phyloP scores from a whole-genome alignment of 441 rosid species.

The Aleurites moluccanus region DNA sequence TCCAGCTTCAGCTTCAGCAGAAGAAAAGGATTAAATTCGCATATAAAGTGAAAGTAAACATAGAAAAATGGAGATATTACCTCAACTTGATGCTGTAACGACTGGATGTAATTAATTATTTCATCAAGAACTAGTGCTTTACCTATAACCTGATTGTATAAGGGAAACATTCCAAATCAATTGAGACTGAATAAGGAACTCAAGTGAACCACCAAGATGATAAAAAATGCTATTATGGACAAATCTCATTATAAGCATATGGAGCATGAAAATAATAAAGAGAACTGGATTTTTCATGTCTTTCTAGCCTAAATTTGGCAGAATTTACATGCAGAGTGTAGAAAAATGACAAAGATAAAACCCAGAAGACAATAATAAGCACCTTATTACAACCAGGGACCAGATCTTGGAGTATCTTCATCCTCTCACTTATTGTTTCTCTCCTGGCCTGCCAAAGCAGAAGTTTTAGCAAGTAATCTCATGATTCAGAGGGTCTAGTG shows the following conservation, averaged over 20 bases:
- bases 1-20: conserved; percentile 1
- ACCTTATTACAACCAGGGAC: conserved; percentile 93
- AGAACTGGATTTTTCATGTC: conserved; percentile 7
- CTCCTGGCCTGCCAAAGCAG: conserved; percentile 64
- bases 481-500: neutral
- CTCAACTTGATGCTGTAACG: conserved; percentile 85
- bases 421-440: conserved; percentile 88
- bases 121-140: conserved; percentile 89
- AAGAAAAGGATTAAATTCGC: neutral
- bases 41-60: neutral
- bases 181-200: conserved; percentile 6
- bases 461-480: conserved; percentile 5
- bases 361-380: conserved; percentile 6
- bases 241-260: conserved; percentile 7
- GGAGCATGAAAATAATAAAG: neutral
- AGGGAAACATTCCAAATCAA: conserved; percentile 1
- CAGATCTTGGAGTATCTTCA: conserved; percentile 82
- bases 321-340: neutral
- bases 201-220: neutral
- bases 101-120: conserved; percentile 84
- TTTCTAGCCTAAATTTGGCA: neutral
- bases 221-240: neutral
- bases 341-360: conserved; percentile 6
- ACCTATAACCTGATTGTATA: conserved; percentile 64
- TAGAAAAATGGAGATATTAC: conserved; percentile 30